Evolutionary conservation across 805 yeast species (phyloP).

Genomic region (Candida pseudoglaebosa): DNA sequence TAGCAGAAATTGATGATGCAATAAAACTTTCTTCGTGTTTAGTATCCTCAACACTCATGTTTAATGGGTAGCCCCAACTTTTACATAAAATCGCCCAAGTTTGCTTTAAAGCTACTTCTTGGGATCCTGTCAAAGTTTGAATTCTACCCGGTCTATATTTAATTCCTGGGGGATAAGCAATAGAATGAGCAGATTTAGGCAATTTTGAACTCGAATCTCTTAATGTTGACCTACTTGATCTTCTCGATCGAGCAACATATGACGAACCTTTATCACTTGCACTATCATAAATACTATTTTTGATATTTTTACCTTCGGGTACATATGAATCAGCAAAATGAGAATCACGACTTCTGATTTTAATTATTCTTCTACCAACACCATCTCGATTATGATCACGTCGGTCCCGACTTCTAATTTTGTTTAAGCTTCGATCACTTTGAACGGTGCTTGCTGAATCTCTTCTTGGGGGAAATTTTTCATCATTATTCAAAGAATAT

Average conservation of each 20-base stretch:
- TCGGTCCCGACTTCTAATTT: not conserved
- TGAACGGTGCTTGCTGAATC: not conserved
- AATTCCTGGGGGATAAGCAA: conserved; percentile 11
- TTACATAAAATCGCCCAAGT: conserved; percentile 64
- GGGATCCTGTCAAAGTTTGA: conserved; percentile 42
- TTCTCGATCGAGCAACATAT: not conserved
- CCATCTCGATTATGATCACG: not conserved
- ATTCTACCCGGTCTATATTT: conserved; percentile 34
- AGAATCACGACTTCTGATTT: not conserved
- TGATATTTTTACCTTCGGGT: not conserved
- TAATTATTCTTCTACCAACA: not conserved
- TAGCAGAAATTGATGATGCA: conserved; percentile 19
- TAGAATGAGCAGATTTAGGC: not conserved
- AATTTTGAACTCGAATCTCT: not conserved
- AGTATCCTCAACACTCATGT: conserved; percentile 25
- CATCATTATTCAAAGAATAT: too few relatives aligned
- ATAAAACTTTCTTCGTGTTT: conserved; percentile 27
- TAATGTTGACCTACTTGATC: conserved; percentile 4
- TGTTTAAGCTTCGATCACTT: not conserved
- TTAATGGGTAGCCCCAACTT: conserved; percentile 51
- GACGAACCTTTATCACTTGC: not conserved
- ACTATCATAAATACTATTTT: not conserved
- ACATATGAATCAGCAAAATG: not conserved
- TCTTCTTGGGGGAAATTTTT: too few relatives aligned
- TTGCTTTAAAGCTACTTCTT: conserved; percentile 64